Conservation (phyloP, 257 asterid genomes). For the Knoxia roxburghii region DNA sequence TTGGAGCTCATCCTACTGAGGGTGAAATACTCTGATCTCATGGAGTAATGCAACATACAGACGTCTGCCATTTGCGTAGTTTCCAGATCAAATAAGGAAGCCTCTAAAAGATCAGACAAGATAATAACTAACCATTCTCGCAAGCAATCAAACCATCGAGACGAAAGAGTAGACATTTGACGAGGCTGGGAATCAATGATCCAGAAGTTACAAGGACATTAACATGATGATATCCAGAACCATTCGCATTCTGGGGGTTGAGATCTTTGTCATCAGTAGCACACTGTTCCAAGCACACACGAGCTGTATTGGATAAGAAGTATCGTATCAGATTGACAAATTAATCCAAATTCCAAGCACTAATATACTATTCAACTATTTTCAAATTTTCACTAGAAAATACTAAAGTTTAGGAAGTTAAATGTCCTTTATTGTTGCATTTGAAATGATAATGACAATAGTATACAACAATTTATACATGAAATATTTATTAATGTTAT, state of each 20-base stretch:
- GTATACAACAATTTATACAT: no score
- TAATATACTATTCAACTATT: no score
- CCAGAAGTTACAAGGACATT: slow-evolving; percentile 89
- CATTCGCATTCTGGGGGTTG: slow-evolving; percentile 20
- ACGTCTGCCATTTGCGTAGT: not conserved
- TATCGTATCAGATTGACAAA: no score
- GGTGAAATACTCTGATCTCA: no score
- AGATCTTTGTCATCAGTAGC: slow-evolving; percentile 41
- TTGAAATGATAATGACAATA: no score
- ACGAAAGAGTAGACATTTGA: slow-evolving; percentile 77
- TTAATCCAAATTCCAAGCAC: no score
- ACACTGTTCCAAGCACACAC: slow-evolving; percentile 79
- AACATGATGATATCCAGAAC: slow-evolving; percentile 42
- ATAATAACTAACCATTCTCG: slow-evolving; percentile 60
- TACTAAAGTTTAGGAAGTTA: no score
- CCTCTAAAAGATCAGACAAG: not conserved
- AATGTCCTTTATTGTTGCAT: no score
- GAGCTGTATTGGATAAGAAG: slow-evolving; percentile 43
- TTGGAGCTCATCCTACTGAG: not conserved
- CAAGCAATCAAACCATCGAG: slow-evolving; percentile 54
- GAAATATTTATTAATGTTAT: no score
- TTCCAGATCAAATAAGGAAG: not conserved
- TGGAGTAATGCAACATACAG: no score
- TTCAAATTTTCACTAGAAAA: no score
- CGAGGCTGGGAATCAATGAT: slow-evolving; percentile 85